Evolutionary conservation across 2,329 filamentous ascomycete species (phyloP), one percentile per base, ranked within the genome.

Genomic region (Neonectria magnoliae): DNA sequence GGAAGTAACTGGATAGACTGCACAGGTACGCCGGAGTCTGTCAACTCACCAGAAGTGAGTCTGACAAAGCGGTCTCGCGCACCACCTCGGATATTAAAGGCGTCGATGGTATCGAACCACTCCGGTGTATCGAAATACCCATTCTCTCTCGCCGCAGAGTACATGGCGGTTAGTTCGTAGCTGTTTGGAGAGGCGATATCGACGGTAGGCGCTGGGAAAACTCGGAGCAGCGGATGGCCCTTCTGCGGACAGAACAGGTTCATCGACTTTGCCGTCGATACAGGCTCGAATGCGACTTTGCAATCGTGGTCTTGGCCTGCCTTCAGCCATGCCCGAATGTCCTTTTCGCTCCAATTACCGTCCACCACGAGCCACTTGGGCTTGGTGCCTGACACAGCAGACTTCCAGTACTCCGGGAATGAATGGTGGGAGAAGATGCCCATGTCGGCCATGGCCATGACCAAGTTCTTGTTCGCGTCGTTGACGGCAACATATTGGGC

Each of bases 381-480:
- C 71, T 82, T 84, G 13, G 85, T 81, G 3, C 81, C 78, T 13
- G 81, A 77, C 8, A 93, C 80, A 29, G 87, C 81, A 1, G 88
- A 84, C 54, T 85, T 84, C 90, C 91, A 93, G 68, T 85, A 81
- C 9, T 82, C 76, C 0, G 84, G 78, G 66, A 87, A 85, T 1
- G 83, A 82, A 65, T 85, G 81, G 16, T 80, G 75, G n/a, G 89
- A 85, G 52, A 97, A 87, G 71, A 97, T 95, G 60, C 85, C 87
- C 94, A 98, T 98, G 76, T 98, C 96, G 5, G 95, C 94, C 93
- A 98, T 97, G 50, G 94, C 95, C 67, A 98, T 80, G n/a, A 94
- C 85, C 2, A 99, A 87, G 68, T 94, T 91, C 77, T 94, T 97
- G 64, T 91, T 88, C 1, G 84, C 83, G 75, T 97, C 92, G 76